phyloP scores from a whole-genome alignment of 306 rosid genomes.

The Vigna unguiculata region DNA sequence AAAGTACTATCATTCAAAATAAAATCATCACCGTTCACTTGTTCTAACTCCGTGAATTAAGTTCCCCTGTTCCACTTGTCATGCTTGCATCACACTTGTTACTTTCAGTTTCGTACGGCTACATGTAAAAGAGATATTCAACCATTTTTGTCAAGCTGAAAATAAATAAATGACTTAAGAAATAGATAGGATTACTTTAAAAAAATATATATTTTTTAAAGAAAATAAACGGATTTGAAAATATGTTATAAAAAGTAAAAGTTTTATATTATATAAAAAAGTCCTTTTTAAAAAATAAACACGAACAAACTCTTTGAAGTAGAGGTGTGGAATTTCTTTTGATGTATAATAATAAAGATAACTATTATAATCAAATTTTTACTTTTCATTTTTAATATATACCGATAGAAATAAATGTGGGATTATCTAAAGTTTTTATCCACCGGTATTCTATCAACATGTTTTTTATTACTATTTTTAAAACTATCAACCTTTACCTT shows the following conservation, averaged over 20 bases:
- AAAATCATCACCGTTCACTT: background rate
- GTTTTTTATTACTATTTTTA: no score
- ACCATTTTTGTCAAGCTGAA: no score
- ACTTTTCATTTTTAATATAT: background rate
- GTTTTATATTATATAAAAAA: no score
- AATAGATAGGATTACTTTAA: no score
- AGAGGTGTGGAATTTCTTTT: background rate
- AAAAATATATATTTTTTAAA: no score
- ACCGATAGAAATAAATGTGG: background rate
- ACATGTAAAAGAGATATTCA: background rate
- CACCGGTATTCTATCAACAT: background rate
- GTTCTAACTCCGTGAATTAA: background rate
- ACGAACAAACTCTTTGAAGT: no score
- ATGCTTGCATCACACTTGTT: background rate
- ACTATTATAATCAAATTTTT: background rate
- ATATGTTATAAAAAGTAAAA: no score
- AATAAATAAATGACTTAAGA: no score
- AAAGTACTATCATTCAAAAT: background rate
- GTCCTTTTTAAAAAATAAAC: no score
- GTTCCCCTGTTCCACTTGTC: background rate
- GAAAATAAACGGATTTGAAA: no score
- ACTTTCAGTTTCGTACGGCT: background rate
- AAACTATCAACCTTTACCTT: no score
- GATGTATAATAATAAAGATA: background rate
- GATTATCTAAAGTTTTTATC: background rate